These are phyloP conservation scores for Apophysomyces variabilis DNA, from an alignment of 371 early-diverging fungal genomes.

Conservation along the genomic window DNA sequence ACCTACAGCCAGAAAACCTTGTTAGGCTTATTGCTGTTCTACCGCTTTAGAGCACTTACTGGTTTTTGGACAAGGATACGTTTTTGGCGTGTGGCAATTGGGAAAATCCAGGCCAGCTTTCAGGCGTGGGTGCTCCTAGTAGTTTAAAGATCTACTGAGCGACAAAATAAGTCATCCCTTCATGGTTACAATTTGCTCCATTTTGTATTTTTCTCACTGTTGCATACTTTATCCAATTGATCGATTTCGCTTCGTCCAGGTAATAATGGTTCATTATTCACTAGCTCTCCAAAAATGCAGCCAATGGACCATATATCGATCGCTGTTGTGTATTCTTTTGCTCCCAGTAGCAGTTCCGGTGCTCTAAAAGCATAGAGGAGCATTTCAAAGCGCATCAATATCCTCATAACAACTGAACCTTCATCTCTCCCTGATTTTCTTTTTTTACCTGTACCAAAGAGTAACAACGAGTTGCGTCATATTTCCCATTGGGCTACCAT, in stretches of 20 bases:
- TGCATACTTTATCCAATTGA: conserved; percentile 70
- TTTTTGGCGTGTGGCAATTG: conserved; percentile 74
- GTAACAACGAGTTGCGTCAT: conserved; percentile 93
- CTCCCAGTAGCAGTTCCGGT: conserved; percentile 97
- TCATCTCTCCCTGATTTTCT: background rate
- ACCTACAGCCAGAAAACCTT: conserved; percentile 17
- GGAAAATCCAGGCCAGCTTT: conserved; percentile 77
- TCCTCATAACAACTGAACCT: background rate
- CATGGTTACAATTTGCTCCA: background rate
- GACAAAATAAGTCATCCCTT: background rate
- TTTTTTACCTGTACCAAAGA: conserved; percentile 80
- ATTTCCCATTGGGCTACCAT: conserved; percentile 72
- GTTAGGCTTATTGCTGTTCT: background rate
- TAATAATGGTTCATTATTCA: conserved; percentile 74
- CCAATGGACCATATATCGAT: conserved; percentile 99
- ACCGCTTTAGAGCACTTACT: conserved; percentile 27
- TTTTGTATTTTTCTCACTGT: background rate
- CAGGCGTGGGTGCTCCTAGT: conserved; percentile 72
- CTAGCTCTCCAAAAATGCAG: conserved; percentile 92
- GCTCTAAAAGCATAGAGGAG: conserved; percentile 60
- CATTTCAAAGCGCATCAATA: too few species aligned
- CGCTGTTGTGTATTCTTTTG: conserved; percentile 89
- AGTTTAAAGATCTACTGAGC: conserved; percentile 67
- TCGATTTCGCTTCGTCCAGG: conserved; percentile 83
- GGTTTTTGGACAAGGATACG: conserved; percentile 67